Percentiles rank a stretch among this genome's conserved stretches.
These are phyloP conservation scores for Penicillium steckii DNA, from an alignment of 495 filamentous ascomycete species.

Conservation along the genomic window DNA sequence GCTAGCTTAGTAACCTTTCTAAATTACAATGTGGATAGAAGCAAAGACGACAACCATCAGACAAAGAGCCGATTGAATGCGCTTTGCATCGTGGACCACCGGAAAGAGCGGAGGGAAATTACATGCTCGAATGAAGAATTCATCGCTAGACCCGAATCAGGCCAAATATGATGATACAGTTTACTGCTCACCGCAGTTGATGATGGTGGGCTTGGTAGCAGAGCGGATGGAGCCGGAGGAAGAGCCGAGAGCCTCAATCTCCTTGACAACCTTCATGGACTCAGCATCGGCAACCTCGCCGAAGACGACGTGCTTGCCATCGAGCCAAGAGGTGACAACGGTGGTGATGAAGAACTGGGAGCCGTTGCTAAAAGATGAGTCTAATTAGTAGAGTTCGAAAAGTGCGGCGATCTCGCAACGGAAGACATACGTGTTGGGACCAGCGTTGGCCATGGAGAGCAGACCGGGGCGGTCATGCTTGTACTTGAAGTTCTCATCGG, in stretches of 20 bases:
- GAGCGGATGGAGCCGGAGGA: conserved; percentile 61
- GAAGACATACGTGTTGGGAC: conserved; percentile 69
- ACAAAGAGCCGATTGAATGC: conserved; percentile 8
- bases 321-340: conserved; percentile 84
- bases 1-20: conserved; percentile 27
- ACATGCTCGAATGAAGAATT: conserved; percentile 18
- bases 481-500: conserved; percentile 88
- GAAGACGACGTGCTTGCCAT: conserved; percentile 98
- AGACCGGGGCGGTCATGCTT: conserved; percentile 88
- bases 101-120: not conserved
- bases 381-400: not conserved
- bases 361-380: conserved; percentile 67
- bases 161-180: conserved; percentile 8
- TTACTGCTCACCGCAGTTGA: conserved; percentile 57
- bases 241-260: conserved; percentile 70
- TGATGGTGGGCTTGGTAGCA: conserved; percentile 65
- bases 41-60: conserved; percentile 9
- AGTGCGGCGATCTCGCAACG: not conserved
- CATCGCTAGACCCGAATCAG: conserved; percentile 11
- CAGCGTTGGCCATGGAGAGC: conserved; percentile 96
- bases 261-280: conserved; percentile 65
- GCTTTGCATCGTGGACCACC: not conserved
- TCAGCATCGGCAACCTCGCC: conserved; percentile 75
- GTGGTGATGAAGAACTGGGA: conserved; percentile 99
- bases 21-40: conserved; percentile 25